Evolutionary conservation across 2,329 filamentous ascomycete genomes (phyloP), one percentile per base, ranked within the genome.

Genomic region (Exophiala spinifera): DNA sequence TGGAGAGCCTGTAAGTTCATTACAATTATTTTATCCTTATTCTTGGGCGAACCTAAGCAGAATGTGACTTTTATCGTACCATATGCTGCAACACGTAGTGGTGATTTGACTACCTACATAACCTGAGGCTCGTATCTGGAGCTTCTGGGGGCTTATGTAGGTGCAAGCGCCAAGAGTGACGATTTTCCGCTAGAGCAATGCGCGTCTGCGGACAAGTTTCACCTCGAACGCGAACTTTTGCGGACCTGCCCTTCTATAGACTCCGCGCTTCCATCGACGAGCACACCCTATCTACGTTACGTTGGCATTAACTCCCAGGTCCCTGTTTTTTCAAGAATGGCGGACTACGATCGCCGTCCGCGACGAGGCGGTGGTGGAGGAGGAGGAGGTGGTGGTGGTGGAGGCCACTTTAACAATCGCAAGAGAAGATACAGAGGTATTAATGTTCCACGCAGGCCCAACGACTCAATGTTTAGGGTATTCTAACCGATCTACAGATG

Each of bases 371-470:
- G 61, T 36, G 57, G 57, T 40, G 56, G 59, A 48, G 52, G 52
- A 49, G 52, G 52, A n/a, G 49, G 54, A 15, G 55, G 59, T 47
- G 52, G 52, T 49, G 52, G 52, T 10, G 49, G 54, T 17, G 55
- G 55, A 45, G 75, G 76, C 50, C 75, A 80, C 55, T 76, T 81
- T 57, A 72, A 84, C 69, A 83, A 82, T 65, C 84, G 87, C 70
- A 95, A 95, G 75, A 81, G 87, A 66, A 82, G 90, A 68, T 87
- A 85, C 68, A 81, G 88, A 88, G 90, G 90, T 91, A 70, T 63
- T 31, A 11, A 31, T 31, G 28, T 10, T 31, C n/a, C n/a, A n/a
- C n/a, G n/a, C n/a, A n/a, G 28, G 28, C 8, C 28, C 28, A 31
- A 31, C 7, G 28, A 10, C 28, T 5, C 28, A 31, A 31, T 10